Conservation (phyloP, 129 eudicot species). For the Scalesia atractyloides region DNA sequence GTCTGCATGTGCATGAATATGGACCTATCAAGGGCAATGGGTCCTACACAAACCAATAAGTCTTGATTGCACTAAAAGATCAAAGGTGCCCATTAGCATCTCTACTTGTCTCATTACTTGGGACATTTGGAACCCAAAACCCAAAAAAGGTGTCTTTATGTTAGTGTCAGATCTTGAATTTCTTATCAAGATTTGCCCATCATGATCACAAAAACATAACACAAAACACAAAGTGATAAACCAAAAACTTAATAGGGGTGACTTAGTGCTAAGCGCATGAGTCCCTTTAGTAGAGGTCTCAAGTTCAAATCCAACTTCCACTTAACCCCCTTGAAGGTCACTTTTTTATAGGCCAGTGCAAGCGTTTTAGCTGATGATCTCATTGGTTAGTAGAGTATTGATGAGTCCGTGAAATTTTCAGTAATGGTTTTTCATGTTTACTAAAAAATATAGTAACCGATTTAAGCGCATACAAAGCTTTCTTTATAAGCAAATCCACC, state of each 20-base stretch:
- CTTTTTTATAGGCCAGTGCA: no score
- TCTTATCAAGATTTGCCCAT: not conserved
- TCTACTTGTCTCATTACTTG: conserved; percentile 41
- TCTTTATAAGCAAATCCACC: conserved; percentile 20
- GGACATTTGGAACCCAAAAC: conserved; percentile 26
- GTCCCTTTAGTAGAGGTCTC: no score
- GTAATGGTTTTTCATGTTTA: no score
- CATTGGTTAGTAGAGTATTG: no score
- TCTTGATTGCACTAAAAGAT: conserved; percentile 31
- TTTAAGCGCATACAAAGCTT: conserved; percentile 30
- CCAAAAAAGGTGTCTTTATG: not conserved
- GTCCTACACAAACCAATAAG: conserved; percentile 35
- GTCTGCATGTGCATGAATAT: conserved; percentile 45
- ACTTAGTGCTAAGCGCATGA: no score
- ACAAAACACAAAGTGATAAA: not conserved
- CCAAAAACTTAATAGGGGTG: not conserved
- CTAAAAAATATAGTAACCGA: not conserved
- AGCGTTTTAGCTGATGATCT: no score
- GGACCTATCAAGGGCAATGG: conserved; percentile 42
- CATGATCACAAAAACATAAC: not conserved
- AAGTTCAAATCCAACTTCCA: no score
- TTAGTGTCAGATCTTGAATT: not conserved
- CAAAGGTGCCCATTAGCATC: conserved; percentile 27
- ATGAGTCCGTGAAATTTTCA: no score
- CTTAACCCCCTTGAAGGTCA: no score